phyloP scores from a whole-genome alignment of 1,284 basidiomycete genomes.

The Boletellus deceptivus region DNA sequence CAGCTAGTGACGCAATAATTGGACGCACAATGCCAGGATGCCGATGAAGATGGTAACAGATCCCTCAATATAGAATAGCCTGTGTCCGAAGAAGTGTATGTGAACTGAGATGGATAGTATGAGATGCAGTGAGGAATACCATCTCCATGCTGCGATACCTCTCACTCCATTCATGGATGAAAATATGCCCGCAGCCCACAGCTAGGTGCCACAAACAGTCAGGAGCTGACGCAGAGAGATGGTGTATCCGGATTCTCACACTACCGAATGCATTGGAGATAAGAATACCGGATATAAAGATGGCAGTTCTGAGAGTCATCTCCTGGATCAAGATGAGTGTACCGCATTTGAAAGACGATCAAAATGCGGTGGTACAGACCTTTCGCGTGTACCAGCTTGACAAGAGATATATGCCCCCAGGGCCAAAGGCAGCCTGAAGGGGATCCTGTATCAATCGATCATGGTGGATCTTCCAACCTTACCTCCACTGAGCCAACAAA shows the following conservation, averaged over 20 bases:
- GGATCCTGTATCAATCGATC: no score
- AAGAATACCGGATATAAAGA: conserved; percentile 67
- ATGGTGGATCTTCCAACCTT: not conserved
- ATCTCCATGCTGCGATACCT: conserved; percentile 72
- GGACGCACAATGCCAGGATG: conserved; percentile 51
- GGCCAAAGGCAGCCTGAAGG: conserved; percentile 57
- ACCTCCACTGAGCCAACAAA: conserved; percentile 65
- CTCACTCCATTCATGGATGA: conserved; percentile 63
- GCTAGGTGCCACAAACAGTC: no score
- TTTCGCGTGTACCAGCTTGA: conserved; percentile 68
- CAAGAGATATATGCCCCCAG: conserved; percentile 60
- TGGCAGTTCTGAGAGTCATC: conserved; percentile 64
- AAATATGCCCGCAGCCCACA: conserved; percentile 69
- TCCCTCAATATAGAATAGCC: conserved; percentile 65
- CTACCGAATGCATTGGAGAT: conserved; percentile 77
- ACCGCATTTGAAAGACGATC: no score
- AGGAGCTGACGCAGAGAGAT: no score
- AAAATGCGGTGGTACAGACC: conserved; percentile 29
- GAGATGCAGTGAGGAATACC: conserved; percentile 36
- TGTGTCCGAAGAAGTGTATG: not conserved
- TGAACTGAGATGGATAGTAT: not conserved
- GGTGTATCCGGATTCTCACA: conserved; percentile 35
- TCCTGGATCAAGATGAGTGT: conserved; percentile 39
- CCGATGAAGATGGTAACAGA: conserved; percentile 56
- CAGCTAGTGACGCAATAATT: not conserved